These are phyloP conservation scores for Xylariaceae sp. DNA, from an alignment of 2,329 filamentous ascomycete genomes.

Conservation along the genomic window DNA sequence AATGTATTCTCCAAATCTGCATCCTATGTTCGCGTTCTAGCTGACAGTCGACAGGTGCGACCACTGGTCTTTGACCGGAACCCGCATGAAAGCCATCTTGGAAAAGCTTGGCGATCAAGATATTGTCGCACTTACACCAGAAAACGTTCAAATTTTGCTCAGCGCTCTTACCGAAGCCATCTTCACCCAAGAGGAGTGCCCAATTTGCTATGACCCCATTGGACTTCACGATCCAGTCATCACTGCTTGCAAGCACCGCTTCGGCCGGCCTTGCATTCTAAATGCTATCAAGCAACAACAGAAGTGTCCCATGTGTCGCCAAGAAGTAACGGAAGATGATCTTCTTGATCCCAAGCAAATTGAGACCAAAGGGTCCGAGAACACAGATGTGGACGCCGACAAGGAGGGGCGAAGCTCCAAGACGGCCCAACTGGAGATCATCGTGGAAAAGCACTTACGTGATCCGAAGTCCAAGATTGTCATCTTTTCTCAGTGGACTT, in stretches of 20 bases:
- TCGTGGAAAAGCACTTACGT: conserved; percentile 66
- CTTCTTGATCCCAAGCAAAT: conserved; percentile 65
- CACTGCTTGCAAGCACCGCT: conserved; percentile 80
- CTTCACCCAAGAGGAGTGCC: conserved; percentile 78
- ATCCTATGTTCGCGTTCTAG: not conserved
- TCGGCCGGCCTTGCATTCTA: conserved; percentile 71
- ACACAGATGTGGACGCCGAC: conserved; percentile 53
- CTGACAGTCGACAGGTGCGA: conserved; percentile 58
- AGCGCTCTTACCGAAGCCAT: conserved; percentile 73
- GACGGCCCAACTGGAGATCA: conserved; percentile 73
- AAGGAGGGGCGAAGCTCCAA: conserved; percentile 72
- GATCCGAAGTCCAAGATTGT: conserved; percentile 66
- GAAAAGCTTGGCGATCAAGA: conserved; percentile 65
- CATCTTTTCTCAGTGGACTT: conserved; percentile 76
- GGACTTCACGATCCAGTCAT: conserved; percentile 66
- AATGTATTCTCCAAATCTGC: conserved; percentile 41
- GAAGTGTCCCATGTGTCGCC: conserved; percentile 83
- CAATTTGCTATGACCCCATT: conserved; percentile 74
- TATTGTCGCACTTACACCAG: conserved; percentile 66
- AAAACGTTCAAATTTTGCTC: conserved; percentile 71
- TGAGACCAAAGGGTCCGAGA: conserved; percentile 23
- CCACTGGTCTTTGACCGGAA: conserved; percentile 79
- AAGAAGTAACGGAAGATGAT: conserved; percentile 58
- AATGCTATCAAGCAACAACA: conserved; percentile 71
- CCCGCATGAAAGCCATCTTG: conserved; percentile 71